Percentiles rank a stretch among this genome's conserved stretches.
phyloP scores from a whole-genome alignment of 2,329 filamentous ascomycete species.

The Cryphonectria carpinicola region DNA sequence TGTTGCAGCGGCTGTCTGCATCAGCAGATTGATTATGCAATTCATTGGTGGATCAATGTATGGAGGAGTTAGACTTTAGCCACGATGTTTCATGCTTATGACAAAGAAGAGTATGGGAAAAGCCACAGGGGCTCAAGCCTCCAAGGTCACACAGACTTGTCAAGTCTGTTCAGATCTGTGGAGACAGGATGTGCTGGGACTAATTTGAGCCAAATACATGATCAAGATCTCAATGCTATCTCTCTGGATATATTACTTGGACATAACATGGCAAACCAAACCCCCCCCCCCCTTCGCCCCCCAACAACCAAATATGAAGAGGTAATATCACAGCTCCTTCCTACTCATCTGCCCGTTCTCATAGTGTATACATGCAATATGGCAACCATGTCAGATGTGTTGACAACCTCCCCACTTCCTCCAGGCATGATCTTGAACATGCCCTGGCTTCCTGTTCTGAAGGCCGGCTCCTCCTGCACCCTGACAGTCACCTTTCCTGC shows the following conservation, averaged over 20 bases:
- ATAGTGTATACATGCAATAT: conserved; percentile 16
- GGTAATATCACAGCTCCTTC: not conserved
- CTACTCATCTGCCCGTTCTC: not conserved
- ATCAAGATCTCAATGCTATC: not conserved
- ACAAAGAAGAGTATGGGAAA: not conserved
- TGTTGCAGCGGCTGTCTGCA: not conserved
- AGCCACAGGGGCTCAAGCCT: not conserved
- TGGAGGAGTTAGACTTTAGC: not conserved
- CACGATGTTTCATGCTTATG: not conserved
- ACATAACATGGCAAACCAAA: not conserved
- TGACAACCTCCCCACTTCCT: not conserved
- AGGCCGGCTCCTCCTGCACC: conserved; percentile 4
- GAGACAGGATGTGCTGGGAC: not conserved
- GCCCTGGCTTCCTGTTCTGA: conserved; percentile 4
- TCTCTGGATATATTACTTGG: not conserved
- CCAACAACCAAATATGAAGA: not conserved
- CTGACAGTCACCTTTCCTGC: conserved; percentile 11
- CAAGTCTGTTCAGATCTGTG: not conserved
- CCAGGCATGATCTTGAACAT: conserved; percentile 15
- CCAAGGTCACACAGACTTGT: not conserved
- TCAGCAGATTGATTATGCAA: not conserved
- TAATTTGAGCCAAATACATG: not conserved
- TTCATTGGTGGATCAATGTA: not conserved
- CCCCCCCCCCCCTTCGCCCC: no score
- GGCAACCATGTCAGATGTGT: not conserved